Conservation (phyloP, 2,329 filamentous ascomycete species). For the Botrytis fragariae region DNA sequence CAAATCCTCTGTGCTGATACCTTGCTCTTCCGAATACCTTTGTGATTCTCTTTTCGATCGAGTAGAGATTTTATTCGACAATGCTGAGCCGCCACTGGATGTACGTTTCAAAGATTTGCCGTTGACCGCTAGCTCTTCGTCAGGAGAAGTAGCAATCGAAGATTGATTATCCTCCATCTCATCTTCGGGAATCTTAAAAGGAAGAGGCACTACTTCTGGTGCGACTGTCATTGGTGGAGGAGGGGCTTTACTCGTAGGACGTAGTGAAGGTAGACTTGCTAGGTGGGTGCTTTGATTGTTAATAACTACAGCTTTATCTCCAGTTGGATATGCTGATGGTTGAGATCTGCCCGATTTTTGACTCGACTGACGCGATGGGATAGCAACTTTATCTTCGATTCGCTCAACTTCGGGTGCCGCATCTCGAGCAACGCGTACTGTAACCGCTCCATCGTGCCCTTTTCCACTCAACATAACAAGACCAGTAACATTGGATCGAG, state of each 20-base stretch:
- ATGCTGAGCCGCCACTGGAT: constrained; percentile 46
- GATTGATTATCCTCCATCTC: constrained; percentile 53
- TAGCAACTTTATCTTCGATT: constrained; percentile 40
- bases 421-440: constrained; percentile 30
- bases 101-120: constrained; percentile 50
- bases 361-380: constrained; percentile 44
- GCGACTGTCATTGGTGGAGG: constrained; percentile 42
- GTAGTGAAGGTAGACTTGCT: constrained; percentile 33
- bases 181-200: constrained; percentile 58
- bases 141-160: constrained; percentile 68
- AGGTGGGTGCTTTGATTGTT: constrained; percentile 38
- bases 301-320: constrained; percentile 38
- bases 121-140: constrained; percentile 56
- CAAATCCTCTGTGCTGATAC: constrained; percentile 45
- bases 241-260: constrained; percentile 33
- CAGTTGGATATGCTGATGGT: constrained; percentile 34
- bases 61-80: constrained; percentile 32
- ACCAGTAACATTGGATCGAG: constrained; percentile 38
- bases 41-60: constrained; percentile 32
- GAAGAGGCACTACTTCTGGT: constrained; percentile 62
- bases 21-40: constrained; percentile 29
- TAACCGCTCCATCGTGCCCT: constrained; percentile 38
- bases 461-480: constrained; percentile 46
- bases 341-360: constrained; percentile 23
- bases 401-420: constrained; percentile 50